Percentiles rank a stretch among this genome's conserved stretches.
Conservation (phyloP, 2,329 filamentous ascomycete species). For the Fusarium agapanthi region DNA sequence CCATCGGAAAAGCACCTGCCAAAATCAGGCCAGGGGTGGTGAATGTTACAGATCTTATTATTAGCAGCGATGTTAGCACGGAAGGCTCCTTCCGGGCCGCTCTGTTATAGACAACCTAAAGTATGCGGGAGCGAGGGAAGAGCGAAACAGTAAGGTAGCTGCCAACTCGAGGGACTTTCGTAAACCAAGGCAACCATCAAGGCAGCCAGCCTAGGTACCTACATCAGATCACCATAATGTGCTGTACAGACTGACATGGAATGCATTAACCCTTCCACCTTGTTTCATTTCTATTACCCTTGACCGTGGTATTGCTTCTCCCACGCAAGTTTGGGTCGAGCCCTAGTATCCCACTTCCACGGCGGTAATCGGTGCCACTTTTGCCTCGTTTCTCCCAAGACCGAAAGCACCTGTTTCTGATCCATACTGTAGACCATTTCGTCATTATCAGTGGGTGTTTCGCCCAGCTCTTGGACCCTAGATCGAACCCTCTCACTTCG, state of each 20-base stretch:
- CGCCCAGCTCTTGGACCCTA: background rate
- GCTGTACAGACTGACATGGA: background rate
- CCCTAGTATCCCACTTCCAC: constrained; percentile 4
- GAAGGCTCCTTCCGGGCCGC: background rate
- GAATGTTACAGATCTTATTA: background rate
- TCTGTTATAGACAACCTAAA: background rate
- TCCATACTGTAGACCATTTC: background rate
- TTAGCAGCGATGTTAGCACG: background rate
- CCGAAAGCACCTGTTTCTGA: constrained; percentile 3
- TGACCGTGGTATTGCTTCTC: background rate
- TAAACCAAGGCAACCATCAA: background rate
- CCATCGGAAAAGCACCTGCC: background rate
- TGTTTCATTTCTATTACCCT: background rate
- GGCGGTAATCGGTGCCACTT: background rate
- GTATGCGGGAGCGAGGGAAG: background rate
- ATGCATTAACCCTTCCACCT: background rate
- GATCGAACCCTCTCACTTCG: background rate
- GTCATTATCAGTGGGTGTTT: constrained; percentile 12
- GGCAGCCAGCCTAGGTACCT: background rate
- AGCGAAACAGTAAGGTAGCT: background rate
- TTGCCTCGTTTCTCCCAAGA: constrained; percentile 4
- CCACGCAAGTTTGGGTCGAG: background rate
- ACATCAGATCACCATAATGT: background rate
- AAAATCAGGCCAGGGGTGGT: background rate
- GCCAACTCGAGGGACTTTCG: background rate